phyloP scores from a whole-genome alignment of 2,329 filamentous ascomycete genomes.

The Dendrostoma leiphaemia region DNA sequence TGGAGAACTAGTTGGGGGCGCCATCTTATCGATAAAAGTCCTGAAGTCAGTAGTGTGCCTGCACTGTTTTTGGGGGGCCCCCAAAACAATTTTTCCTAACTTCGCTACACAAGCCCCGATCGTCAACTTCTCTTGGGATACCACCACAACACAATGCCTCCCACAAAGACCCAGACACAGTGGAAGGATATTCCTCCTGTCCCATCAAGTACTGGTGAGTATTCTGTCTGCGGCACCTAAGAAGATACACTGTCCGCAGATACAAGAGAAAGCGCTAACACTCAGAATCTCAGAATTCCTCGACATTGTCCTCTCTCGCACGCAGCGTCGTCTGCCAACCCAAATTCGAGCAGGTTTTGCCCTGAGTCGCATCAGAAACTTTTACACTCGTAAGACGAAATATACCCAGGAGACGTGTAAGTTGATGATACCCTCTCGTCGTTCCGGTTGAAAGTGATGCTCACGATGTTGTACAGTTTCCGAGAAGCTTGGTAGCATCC shows the following conservation, averaged over 20 bases:
- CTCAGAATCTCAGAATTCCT: no score
- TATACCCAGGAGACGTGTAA: conserved; percentile 87
- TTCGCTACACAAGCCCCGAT: background rate
- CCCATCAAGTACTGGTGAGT: conserved; percentile 85
- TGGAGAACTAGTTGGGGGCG: no score
- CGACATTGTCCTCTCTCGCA: conserved; percentile 93
- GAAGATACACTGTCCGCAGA: no score
- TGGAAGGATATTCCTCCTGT: conserved; percentile 67
- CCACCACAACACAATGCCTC: conserved; percentile 8
- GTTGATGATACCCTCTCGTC: conserved; percentile 9
- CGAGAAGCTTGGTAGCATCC: conserved; percentile 87
- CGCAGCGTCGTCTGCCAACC: conserved; percentile 84
- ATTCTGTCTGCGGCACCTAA: no score
- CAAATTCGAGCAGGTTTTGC: conserved; percentile 96
- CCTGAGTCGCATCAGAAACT: conserved; percentile 86
- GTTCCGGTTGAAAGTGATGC: background rate
- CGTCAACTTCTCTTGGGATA: background rate
- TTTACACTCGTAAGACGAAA: conserved; percentile 98
- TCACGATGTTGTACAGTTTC: conserved; percentile 44
- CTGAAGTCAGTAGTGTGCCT: no score
- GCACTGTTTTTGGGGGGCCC: no score
- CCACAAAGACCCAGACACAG: conserved; percentile 13
- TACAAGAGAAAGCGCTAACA: no score
- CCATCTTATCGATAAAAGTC: background rate
- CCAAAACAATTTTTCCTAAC: no score